Evolutionary conservation across 257 asterid species (phyloP).

Genomic region (Solanum bulbocastanum): DNA sequence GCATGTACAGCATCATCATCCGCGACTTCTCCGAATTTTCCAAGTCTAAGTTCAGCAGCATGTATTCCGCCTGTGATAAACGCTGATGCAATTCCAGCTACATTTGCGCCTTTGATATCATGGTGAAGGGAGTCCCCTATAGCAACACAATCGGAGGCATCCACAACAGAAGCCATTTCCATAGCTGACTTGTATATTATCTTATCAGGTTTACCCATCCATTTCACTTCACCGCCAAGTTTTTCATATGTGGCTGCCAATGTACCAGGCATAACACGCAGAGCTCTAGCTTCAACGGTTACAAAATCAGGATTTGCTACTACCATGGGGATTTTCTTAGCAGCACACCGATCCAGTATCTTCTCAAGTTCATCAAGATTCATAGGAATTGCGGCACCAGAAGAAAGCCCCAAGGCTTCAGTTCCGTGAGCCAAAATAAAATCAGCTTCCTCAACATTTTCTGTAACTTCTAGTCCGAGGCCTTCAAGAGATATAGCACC

Average conservation of each 20-base stretch:
- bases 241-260: slow-evolving; percentile 76
- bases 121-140: slow-evolving; percentile 97
- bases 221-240: slow-evolving; percentile 95
- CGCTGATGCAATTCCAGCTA: slow-evolving; percentile 57
- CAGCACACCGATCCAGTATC: slow-evolving; percentile 66
- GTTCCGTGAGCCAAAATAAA: slow-evolving; percentile 93
- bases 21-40: slow-evolving; percentile 55
- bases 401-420: slow-evolving; percentile 84
- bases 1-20: slow-evolving; percentile 41
- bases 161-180: slow-evolving; percentile 53
- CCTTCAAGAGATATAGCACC: slow-evolving; percentile 99
- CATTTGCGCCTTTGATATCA: slow-evolving; percentile 86
- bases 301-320: slow-evolving; percentile 99
- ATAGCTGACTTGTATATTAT: slow-evolving; percentile 78
- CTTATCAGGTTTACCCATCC: slow-evolving; percentile 99
- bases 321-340: slow-evolving; percentile 77
- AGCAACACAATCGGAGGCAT: slow-evolving; percentile 71
- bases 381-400: slow-evolving; percentile 63
- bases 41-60: slow-evolving; percentile 71
- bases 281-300: slow-evolving; percentile 88
- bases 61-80: slow-evolving; percentile 75
- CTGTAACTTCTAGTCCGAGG: slow-evolving; percentile 75
- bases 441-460: slow-evolving; percentile 63
- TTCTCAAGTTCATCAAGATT: slow-evolving; percentile 65
- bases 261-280: slow-evolving; percentile 93